A percentile compares a stretch with the other conserved stretches of the same genome.
These are phyloP conservation scores for Harringtonia lauricola DNA, from an alignment of 2,329 filamentous ascomycete species.

Conservation along the genomic window DNA sequence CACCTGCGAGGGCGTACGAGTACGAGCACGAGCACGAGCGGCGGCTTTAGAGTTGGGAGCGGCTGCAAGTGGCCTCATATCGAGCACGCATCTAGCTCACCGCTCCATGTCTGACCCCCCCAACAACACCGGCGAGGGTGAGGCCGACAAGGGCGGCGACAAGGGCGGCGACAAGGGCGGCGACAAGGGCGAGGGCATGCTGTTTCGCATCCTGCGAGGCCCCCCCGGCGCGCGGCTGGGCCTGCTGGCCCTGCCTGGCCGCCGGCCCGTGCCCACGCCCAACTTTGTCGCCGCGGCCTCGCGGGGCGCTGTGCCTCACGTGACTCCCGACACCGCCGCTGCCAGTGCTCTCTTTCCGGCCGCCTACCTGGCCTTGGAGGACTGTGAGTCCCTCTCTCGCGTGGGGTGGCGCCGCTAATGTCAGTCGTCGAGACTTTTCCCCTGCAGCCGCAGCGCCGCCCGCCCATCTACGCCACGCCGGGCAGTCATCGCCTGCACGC, in stretches of 20 bases:
- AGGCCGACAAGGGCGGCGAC: no score
- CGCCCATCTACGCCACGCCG: constrained; percentile 7
- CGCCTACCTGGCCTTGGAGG: constrained; percentile 77
- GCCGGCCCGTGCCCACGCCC: constrained; percentile 66
- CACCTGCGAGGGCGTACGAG: no score
- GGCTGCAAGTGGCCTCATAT: no score
- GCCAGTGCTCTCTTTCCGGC: constrained; percentile 55
- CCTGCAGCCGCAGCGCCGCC: constrained; percentile 1
- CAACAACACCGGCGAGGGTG: no score
- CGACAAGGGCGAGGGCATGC: no score
- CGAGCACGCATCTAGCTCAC: no score
- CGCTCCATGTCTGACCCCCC: no score
- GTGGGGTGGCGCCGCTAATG: not conserved
- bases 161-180: no score
- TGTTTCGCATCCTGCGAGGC: no score
- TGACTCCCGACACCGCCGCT: constrained; percentile 72
- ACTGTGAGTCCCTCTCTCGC: constrained; percentile 55
- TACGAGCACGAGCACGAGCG: no score
- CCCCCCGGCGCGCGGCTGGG: constrained; percentile 68
- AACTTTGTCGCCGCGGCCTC: constrained; percentile 73
- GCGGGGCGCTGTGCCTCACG: constrained; percentile 73
- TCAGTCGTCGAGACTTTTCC: constrained; percentile 10
- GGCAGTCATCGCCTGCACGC: constrained; percentile 46
- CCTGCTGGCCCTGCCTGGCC: constrained; percentile 47
- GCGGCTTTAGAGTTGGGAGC: no score